Percentiles rank a stretch among this genome's conserved stretches.
These are phyloP conservation scores for Colletotrichum ledebouriae DNA, from an alignment of 2,329 filamentous ascomycete species.

Conservation along the genomic window DNA sequence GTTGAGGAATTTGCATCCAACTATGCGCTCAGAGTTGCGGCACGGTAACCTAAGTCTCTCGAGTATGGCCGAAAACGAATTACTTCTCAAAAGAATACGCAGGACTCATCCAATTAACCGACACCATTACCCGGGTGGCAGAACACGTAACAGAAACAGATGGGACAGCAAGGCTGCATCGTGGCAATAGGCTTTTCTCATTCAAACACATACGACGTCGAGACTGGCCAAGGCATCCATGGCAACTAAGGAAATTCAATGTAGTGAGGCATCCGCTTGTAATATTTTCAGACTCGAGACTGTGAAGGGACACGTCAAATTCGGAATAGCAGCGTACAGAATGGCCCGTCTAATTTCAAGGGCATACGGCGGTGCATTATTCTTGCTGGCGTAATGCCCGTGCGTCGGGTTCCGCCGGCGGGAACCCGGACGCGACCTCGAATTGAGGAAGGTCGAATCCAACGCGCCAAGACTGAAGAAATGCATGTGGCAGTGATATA, in stretches of 20 bases:
- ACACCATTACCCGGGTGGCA: conserved; percentile 10
- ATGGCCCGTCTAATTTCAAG: conserved; percentile 1
- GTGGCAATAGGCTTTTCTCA: no score
- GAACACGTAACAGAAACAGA: conserved; percentile 4
- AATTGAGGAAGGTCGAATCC: conserved; percentile 33
- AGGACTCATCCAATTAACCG: neutral
- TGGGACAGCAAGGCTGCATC: neutral
- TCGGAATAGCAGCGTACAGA: conserved; percentile 6
- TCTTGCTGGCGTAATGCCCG: neutral
- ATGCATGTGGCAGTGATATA: conserved; percentile 11
- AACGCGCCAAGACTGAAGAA: conserved; percentile 28
- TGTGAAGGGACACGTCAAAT: no score
- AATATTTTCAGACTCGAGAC: neutral
- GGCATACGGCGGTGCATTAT: neutral
- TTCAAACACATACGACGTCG: neutral
- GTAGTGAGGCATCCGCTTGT: neutral
- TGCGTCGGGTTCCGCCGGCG: neutral
- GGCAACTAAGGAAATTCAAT: neutral
- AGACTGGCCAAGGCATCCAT: neutral
- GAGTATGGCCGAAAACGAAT: conserved; percentile 11
- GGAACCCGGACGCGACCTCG: conserved; percentile 3
- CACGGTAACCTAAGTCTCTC: neutral
- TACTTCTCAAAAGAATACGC: neutral
- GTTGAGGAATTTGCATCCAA: neutral
- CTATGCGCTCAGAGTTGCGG: conserved; percentile 10